These are phyloP conservation scores for Leccinum uliginosum DNA, from an alignment of 768 basidiomycete genomes.

Conservation along the genomic window DNA sequence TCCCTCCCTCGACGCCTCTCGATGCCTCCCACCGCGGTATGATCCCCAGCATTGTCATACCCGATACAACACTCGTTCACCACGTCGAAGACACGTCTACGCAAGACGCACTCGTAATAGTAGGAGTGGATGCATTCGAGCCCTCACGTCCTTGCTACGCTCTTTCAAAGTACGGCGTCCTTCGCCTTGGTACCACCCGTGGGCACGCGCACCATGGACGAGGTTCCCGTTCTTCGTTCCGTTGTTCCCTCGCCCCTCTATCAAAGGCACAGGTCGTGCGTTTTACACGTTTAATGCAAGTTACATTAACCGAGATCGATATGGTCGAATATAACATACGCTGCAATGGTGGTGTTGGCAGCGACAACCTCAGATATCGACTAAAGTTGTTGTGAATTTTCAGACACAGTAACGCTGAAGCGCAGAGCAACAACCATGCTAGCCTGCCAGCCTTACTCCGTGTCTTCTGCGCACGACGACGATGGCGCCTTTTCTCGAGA, in stretches of 20 bases:
- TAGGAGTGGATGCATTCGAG: slow-evolving; percentile 1
- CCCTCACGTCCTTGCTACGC: background rate
- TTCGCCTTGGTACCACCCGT: background rate
- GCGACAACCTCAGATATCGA: no score
- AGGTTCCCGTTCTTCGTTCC: background rate
- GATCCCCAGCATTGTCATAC: background rate
- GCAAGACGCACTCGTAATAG: slow-evolving; percentile 6
- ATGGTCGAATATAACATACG: slow-evolving; percentile 14
- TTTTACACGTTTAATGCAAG: background rate
- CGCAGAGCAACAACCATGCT: no score
- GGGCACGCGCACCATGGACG: background rate
- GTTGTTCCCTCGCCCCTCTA: slow-evolving; percentile 6
- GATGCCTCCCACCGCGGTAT: slow-evolving; percentile 9
- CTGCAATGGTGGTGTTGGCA: no score
- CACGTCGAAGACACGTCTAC: slow-evolving; percentile 7
- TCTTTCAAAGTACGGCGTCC: slow-evolving; percentile 1
- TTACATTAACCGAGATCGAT: background rate
- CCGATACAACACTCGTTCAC: slow-evolving; percentile 2
- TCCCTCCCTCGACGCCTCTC: background rate
- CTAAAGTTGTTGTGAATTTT: no score
- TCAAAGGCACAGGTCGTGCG: slow-evolving; percentile 11
- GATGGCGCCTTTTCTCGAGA: slow-evolving; percentile 76
- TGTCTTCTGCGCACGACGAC: slow-evolving; percentile 12
- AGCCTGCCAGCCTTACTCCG: background rate
- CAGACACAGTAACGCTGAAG: no score